These are phyloP conservation scores for Cytospora schulzeri DNA, from an alignment of 2,329 filamentous ascomycete species.

Conservation along the genomic window DNA sequence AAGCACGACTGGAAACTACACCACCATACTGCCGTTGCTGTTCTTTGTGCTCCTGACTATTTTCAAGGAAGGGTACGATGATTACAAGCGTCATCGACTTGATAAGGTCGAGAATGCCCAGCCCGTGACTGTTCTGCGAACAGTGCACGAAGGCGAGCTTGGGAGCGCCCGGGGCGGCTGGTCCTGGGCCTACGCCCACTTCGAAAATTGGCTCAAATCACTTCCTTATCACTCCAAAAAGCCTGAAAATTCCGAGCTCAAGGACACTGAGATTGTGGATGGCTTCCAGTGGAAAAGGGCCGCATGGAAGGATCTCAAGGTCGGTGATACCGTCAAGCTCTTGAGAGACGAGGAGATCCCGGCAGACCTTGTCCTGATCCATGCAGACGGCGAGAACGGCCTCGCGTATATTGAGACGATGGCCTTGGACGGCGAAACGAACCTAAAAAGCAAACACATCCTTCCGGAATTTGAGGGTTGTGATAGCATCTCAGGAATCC, in stretches of 20 bases:
- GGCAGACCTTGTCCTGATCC: slow-evolving; percentile 78
- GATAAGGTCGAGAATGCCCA: slow-evolving; percentile 78
- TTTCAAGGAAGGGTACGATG: slow-evolving; percentile 84
- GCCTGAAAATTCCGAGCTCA: background rate
- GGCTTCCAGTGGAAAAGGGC: slow-evolving; percentile 54
- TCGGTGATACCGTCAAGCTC: slow-evolving; percentile 53
- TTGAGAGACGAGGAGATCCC: slow-evolving; percentile 76
- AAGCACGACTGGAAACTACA: slow-evolving; percentile 75
- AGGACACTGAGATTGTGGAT: slow-evolving; percentile 3
- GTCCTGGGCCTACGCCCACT: background rate
- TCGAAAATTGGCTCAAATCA: background rate
- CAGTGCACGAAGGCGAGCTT: slow-evolving; percentile 54
- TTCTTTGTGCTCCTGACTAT: slow-evolving; percentile 82
- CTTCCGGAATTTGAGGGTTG: slow-evolving; percentile 64
- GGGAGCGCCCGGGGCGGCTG: slow-evolving; percentile 50
- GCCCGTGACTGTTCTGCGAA: slow-evolving; percentile 49
- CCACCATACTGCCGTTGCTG: slow-evolving; percentile 71
- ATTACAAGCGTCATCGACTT: slow-evolving; percentile 75
- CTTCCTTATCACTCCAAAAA: background rate
- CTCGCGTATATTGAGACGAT: slow-evolving; percentile 85
- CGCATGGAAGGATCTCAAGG: slow-evolving; percentile 49
- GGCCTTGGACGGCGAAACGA: slow-evolving; percentile 82
- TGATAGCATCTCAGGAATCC: slow-evolving; percentile 55
- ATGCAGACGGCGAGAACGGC: slow-evolving; percentile 75
- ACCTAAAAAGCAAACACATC: slow-evolving; percentile 74